A percentile compares a stretch with the other conserved stretches of the same genome.
phyloP scores from a whole-genome alignment of 108 stramenopile genomes.

The Nitzschia putrida region DNA sequence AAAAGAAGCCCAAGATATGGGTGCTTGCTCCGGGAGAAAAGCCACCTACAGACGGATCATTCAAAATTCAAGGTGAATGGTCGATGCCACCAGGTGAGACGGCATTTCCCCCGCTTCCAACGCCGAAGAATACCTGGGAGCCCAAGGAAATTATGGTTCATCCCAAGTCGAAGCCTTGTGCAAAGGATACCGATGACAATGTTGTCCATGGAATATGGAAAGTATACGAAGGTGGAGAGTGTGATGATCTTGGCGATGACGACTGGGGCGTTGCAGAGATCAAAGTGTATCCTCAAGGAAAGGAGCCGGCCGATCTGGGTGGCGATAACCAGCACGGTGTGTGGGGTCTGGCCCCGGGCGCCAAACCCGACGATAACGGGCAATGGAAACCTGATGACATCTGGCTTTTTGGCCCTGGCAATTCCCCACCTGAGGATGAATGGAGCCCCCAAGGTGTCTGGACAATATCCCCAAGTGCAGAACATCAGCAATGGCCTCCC shows the following conservation, averaged over 20 bases:
- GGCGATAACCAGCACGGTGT: neutral
- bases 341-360: conserved; percentile 22
- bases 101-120: conserved; percentile 12
- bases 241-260: conserved; percentile 2
- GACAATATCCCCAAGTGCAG: neutral
- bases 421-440: conserved; percentile 14
- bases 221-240: conserved; percentile 1
- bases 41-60: neutral
- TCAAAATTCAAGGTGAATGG: conserved; percentile 21
- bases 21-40: conserved; percentile 8
- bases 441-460: conserved; percentile 23
- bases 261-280: conserved; percentile 17
- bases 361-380: conserved; percentile 18
- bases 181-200: neutral
- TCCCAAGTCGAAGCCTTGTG: conserved; percentile 13
- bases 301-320: neutral
- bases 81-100: conserved; percentile 11
- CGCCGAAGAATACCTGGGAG: conserved; percentile 11
- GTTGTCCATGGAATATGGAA: conserved; percentile 8
- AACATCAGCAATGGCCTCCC: conserved; percentile 16
- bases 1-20: neutral
- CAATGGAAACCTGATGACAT: conserved; percentile 17
- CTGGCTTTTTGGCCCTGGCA: conserved; percentile 20
- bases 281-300: conserved; percentile 9
- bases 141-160: conserved; percentile 9